These are phyloP conservation scores for Xylaria longipes DNA, from an alignment of 495 filamentous ascomycete genomes.

Conservation along the genomic window DNA sequence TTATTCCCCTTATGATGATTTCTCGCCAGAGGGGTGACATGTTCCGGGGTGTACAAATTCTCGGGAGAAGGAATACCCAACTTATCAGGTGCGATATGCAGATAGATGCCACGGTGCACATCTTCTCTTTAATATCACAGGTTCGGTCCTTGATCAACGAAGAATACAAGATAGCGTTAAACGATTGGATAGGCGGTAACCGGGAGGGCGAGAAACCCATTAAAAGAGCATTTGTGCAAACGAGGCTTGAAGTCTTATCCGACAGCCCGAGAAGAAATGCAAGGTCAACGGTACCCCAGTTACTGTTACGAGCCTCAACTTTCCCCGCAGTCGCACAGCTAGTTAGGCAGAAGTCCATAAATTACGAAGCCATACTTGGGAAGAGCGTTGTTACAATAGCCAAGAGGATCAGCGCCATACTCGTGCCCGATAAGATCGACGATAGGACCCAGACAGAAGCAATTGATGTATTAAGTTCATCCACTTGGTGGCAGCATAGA, in stretches of 20 bases:
- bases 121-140: background rate
- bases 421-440: background rate
- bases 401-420: background rate
- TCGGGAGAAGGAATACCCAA: background rate
- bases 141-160: background rate
- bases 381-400: background rate
- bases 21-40: background rate
- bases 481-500: background rate
- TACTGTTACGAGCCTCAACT: background rate
- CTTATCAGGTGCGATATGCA: background rate
- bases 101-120: too few relatives aligned
- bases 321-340: background rate
- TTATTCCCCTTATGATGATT: background rate
- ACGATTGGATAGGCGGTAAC: background rate
- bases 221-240: background rate
- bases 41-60: background rate
- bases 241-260: background rate
- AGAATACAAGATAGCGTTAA: background rate
- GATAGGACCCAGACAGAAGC: background rate
- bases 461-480: background rate
- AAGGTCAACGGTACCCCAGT: background rate
- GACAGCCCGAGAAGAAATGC: background rate
- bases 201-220: background rate
- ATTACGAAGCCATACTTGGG: background rate
- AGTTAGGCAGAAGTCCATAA: background rate